Base-by-base conservation (phyloP, 2,329 filamentous ascomycete genomes). In the Microsporum audouinii region DNA sequence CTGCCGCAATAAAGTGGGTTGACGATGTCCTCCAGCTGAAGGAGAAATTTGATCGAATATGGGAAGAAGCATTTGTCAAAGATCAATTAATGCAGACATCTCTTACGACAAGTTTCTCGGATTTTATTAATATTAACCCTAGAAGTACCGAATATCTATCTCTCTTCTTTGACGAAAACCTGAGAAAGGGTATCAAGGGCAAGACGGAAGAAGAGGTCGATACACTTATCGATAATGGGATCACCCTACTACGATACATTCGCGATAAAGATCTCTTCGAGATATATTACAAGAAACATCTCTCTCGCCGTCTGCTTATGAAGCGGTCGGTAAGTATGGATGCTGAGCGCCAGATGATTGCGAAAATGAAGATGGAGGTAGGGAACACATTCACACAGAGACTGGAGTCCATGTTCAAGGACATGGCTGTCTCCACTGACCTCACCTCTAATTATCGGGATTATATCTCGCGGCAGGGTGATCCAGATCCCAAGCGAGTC, bases 351-450 rank as follows among this genome's bases (percentile, higher is more conserved):
- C 88, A 94, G 69, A 95, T 99, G 84, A 94, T 99, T 59, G 88
- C 87, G 0, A 88, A 92, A 65, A 96, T 99, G 91, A 97, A 96
- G 80, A 84, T 94, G 70, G 92, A 96, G 72, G 84, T 97, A 59
- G 94, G 94, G 43, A 95, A 95, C 72, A 87, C 91, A 66, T 97
- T 97, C 72, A 97, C 94, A 0, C 80, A 84, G 69, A 95, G 95
- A 71, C 84, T 99, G 51, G 94, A 99, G 71, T 88, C 91, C 65
- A 97, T 99, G 91, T 96, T 99, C 78, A 91, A 91, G 75, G 94
- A 99, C 70, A 91, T 97, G 83, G 84, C 87, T 14, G 85, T 91
- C 10, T 96, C 91, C 0, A 85, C 87, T 60, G 92, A 96, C 65
- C 81, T 96, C 31, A 90, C 88, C 0, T 76, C 84, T 10, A 84